Evolutionary conservation across 2,329 filamentous ascomycete genomes (phyloP).

Genomic region (Botrytis sinoallii): DNA sequence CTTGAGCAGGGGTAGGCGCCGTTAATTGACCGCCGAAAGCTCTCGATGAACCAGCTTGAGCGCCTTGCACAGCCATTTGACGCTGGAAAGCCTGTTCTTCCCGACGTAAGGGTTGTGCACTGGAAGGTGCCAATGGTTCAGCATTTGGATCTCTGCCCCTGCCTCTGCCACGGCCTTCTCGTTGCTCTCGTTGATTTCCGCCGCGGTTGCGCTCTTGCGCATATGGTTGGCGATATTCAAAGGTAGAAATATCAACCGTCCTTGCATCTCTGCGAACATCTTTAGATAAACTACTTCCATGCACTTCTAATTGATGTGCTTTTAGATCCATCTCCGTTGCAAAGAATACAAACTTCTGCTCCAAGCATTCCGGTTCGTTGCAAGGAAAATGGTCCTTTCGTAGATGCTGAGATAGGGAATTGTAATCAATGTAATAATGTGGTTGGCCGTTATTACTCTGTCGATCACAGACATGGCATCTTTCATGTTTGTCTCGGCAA

Average conservation of each 20-base stretch:
- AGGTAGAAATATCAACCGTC: constrained; percentile 80
- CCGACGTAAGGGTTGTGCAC: constrained; percentile 74
- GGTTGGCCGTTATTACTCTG: constrained; percentile 50
- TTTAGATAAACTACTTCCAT: constrained; percentile 77
- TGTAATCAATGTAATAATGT: constrained; percentile 89
- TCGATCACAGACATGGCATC: constrained; percentile 90
- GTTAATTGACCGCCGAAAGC: constrained; percentile 85
- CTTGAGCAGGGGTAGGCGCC: constrained; percentile 41
- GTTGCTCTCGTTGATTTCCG: constrained; percentile 43
- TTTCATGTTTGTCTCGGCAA: constrained; percentile 89
- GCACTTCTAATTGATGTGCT: constrained; percentile 82
- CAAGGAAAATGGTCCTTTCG: constrained; percentile 84
- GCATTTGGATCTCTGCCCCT: constrained; percentile 84
- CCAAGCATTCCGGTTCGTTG: constrained; percentile 78
- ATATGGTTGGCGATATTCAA: constrained; percentile 75
- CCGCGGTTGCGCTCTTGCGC: constrained; percentile 52
- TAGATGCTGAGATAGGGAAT: constrained; percentile 83
- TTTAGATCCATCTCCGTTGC: constrained; percentile 93
- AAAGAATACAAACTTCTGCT: constrained; percentile 98
- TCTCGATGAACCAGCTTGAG: constrained; percentile 74
- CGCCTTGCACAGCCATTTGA: constrained; percentile 85
- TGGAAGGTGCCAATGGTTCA: constrained; percentile 72
- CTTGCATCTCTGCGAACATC: constrained; percentile 79
- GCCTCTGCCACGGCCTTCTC: constrained; percentile 46
- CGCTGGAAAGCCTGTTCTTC: constrained; percentile 91